Evolutionary conservation across 192 early-diverging fungal species (phyloP).

Genomic region (Phlyctochytrium arcticum): DNA sequence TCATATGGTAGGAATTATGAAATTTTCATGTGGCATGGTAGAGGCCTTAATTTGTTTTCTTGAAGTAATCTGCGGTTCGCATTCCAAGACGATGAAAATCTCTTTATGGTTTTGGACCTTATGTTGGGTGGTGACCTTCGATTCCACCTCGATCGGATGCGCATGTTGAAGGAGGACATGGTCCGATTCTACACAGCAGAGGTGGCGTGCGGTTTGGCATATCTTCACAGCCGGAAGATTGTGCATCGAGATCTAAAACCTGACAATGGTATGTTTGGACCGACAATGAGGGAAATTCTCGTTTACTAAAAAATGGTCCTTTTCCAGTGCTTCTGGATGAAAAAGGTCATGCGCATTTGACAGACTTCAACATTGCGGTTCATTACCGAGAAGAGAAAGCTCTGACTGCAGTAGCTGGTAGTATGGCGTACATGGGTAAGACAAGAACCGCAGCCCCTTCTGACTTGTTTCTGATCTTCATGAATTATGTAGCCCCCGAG

Average conservation of each 20-base stretch:
- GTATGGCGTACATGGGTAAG: conserved; percentile 82
- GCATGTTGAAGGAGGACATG: conserved; percentile 68
- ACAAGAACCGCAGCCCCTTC: neutral
- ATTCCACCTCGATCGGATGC: conserved; percentile 74
- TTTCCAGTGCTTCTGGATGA: conserved; percentile 70
- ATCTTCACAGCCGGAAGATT: conserved; percentile 77
- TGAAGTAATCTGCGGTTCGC: conserved; percentile 81
- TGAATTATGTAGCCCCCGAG: conserved; percentile 38
- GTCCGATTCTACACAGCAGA: conserved; percentile 89
- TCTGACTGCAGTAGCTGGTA: conserved; percentile 82
- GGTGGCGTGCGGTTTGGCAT: conserved; percentile 70
- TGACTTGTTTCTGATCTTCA: neutral
- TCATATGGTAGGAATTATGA: conserved; percentile 47
- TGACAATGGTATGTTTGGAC: conserved; percentile 60
- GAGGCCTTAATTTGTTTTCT: neutral
- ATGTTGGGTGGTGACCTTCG: conserved; percentile 95
- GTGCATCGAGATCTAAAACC: conserved; percentile 96
- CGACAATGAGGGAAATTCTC: neutral
- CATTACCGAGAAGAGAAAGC: conserved; percentile 60
- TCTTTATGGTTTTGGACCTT: conserved; percentile 92
- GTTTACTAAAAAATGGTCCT: conserved; percentile 40
- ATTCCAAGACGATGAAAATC: conserved; percentile 90
- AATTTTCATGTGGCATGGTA: neutral
- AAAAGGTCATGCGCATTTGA: conserved; percentile 82
- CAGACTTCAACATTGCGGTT: conserved; percentile 96